Evolutionary conservation across 306 rosid genomes (phyloP), one percentile per base, ranked within the genome.

Genomic region (Lupinus albus): DNA sequence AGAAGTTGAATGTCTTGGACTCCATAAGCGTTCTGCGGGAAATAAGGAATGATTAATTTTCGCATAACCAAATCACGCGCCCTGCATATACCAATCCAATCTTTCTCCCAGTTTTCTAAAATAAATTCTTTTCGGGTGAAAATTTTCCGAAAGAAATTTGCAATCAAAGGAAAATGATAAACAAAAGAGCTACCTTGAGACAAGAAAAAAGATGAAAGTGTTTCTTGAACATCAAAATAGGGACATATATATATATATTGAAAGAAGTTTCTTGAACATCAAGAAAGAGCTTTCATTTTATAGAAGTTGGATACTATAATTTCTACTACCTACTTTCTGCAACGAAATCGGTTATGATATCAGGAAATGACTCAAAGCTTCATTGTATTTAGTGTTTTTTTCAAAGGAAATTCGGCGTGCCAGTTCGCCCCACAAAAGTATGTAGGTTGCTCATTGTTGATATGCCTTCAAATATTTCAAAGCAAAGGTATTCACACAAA

Each of bases 21-120:
- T 88, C 97, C 99, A 93, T 78, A 93, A 61, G 44, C 96, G 95
- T 79, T 90, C 99, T 90, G 76, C 8, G 47, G 33, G 18, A 72
- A 30, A 68, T 20, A 78, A 55, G 12, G 14, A 61, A 44, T 17
- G 42, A 51, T 70, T 82, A 61, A 39, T 35, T 33, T 68, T 42
- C n/a, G 35, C 58, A 67, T 71, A 16, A 42, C 76, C 56, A 41
- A 25, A 60, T 36, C 13, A 61, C 55, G 21, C 17, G 49, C 13
- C 74, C 16, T 17, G 42, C 72, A 15, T 8, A 12, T 25, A 20
- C 35, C 61, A 15, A 32, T 21, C 38, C 11, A 49, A 51, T 1
- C 58, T 35, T 46, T n/a, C 51, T 18, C n/a, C 51, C 56, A 11
- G 12, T 9, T 21, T 49, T 48, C 53, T n/a, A n/a, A n/a, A n/a